Conservation (phyloP, 163 green algal species). For the Scenedesmus sp. region DNA sequence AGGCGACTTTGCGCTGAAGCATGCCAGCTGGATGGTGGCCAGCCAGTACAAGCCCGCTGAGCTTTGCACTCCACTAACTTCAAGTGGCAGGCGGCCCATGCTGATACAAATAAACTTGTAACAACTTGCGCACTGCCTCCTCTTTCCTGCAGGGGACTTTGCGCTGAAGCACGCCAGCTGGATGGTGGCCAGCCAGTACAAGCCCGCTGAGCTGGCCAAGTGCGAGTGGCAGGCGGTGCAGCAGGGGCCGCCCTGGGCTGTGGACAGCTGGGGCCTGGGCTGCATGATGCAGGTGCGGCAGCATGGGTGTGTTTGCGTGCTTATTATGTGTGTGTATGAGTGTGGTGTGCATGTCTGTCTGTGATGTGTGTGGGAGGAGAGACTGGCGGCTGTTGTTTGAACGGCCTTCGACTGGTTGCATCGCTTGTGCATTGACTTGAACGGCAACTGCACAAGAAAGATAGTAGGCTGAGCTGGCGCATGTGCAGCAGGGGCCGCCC, state of each 20-base stretch:
- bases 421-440: no score
- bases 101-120: no score
- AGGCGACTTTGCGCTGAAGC: slow-evolving; percentile 69
- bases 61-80: slow-evolving; percentile 65
- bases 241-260: slow-evolving; percentile 86
- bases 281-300: slow-evolving; percentile 96
- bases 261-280: slow-evolving; percentile 98
- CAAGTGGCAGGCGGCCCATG: slow-evolving; percentile 84
- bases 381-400: no score
- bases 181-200: slow-evolving; percentile 91
- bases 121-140: no score
- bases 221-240: slow-evolving; percentile 85
- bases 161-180: slow-evolving; percentile 71
- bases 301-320: background rate
- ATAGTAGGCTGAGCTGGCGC: slow-evolving; percentile 74
- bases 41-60: slow-evolving; percentile 93
- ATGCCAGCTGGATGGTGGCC: slow-evolving; percentile 75
- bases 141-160: slow-evolving; percentile 50
- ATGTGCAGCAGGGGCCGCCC: slow-evolving; percentile 80
- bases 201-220: slow-evolving; percentile 85
- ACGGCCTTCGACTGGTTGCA: no score
- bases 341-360: no score
- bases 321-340: no score
- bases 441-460: no score
- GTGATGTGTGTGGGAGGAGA: no score